These are phyloP conservation scores for Penicillium sp. DNA, from an alignment of 2,329 filamentous ascomycete species.

Conservation along the genomic window DNA sequence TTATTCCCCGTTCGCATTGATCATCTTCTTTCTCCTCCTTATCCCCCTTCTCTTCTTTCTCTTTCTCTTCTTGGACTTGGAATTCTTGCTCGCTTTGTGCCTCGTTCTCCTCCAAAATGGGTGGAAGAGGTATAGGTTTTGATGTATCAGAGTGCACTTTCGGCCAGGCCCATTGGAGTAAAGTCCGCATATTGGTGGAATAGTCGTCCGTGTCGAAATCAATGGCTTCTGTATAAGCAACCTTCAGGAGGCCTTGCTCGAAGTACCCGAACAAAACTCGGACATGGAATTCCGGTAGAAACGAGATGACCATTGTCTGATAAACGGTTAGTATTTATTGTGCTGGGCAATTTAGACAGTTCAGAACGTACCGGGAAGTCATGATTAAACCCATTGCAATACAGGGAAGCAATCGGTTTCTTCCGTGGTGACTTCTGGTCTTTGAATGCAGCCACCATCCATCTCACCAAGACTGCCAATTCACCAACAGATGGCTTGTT, in stretches of 20 bases:
- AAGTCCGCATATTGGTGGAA: slow-evolving; percentile 1
- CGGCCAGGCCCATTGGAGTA: slow-evolving; percentile 13
- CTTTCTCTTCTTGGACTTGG: too few species aligned
- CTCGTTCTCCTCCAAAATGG: background rate
- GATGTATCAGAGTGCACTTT: background rate
- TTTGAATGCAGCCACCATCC: slow-evolving; percentile 8
- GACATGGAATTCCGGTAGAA: slow-evolving; percentile 8
- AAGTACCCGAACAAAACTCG: slow-evolving; percentile 15
- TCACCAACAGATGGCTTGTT: slow-evolving; percentile 5
- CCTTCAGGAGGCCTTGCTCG: slow-evolving; percentile 1
- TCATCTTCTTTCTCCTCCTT: too few species aligned
- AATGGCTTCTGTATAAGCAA: slow-evolving; percentile 9
- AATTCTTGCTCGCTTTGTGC: too few species aligned
- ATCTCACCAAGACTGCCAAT: slow-evolving; percentile 11
- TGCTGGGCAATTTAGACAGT: background rate
- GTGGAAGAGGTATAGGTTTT: slow-evolving; percentile 6
- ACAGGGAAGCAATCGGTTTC: background rate
- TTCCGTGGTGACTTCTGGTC: background rate
- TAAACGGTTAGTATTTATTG: background rate
- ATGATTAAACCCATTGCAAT: background rate
- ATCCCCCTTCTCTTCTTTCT: too few species aligned
- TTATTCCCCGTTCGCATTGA: too few species aligned
- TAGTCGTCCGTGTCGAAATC: slow-evolving; percentile 8
- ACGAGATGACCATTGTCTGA: slow-evolving; percentile 14
- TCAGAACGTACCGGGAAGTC: slow-evolving; percentile 9